These are phyloP conservation scores for Dysphania ambrosioides DNA, from an alignment of 148 eudicot species.

Conservation along the genomic window DNA sequence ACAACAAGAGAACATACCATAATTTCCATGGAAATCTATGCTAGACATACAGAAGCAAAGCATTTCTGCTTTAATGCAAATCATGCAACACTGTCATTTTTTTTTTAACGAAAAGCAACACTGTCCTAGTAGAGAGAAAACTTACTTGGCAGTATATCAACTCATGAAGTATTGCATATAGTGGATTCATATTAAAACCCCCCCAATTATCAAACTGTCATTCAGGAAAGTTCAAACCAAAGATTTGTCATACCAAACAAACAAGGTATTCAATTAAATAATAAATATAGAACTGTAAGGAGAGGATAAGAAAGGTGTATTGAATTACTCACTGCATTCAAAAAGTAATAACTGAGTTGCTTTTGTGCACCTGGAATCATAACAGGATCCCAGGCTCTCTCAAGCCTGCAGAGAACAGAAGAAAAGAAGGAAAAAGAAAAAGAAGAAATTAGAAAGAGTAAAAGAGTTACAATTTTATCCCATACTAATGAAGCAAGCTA, in stretches of 20 bases:
- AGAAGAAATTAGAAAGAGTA: neutral
- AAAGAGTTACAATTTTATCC: neutral
- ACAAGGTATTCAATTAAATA: neutral
- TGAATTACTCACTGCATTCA: slow-evolving; percentile 66
- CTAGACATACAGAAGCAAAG: neutral
- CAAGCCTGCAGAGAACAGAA: slow-evolving; percentile 48
- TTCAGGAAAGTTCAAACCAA: slow-evolving; percentile 22
- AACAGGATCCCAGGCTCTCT: slow-evolving; percentile 92
- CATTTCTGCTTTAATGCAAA: neutral
- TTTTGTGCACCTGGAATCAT: slow-evolving; percentile 67
- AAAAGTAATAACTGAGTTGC: slow-evolving; percentile 75
- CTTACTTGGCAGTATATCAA: slow-evolving; percentile 83
- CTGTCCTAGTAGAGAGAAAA: neutral
- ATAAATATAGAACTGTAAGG: too few relatives aligned
- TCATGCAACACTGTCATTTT: neutral
- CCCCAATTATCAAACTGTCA: slow-evolving; percentile 82
- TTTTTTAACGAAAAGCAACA: too few relatives aligned
- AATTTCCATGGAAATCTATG: neutral
- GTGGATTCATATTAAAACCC: slow-evolving; percentile 70
- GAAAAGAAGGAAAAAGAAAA: neutral
- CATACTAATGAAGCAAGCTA: neutral
- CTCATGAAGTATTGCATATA: slow-evolving; percentile 86
- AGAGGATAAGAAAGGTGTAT: neutral
- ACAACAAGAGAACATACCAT: neutral
- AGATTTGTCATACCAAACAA: neutral